These are phyloP conservation scores for Zasmidium cellare DNA, from an alignment of 2,329 filamentous ascomycete species.

Conservation along the genomic window DNA sequence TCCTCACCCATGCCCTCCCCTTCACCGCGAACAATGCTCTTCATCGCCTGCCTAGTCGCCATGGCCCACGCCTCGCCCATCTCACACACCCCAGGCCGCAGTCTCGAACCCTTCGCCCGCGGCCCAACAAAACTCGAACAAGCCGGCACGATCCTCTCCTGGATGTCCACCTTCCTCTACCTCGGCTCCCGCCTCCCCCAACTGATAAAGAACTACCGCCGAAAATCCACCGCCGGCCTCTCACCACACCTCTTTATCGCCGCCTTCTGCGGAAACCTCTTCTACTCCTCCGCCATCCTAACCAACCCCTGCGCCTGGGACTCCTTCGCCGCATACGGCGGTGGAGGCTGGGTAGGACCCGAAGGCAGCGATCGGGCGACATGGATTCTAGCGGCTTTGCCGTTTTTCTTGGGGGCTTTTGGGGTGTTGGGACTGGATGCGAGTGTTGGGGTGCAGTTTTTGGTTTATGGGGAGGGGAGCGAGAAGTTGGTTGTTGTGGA, in stretches of 20 bases:
- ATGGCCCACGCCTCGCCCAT: constrained; percentile 41
- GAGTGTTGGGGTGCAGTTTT: constrained; percentile 63
- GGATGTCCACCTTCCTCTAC: constrained; percentile 58
- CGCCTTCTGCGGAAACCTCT: constrained; percentile 67
- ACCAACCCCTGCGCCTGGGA: constrained; percentile 65
- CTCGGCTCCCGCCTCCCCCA: constrained; percentile 63
- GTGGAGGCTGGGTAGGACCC: constrained; percentile 59
- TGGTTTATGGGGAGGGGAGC: constrained; percentile 54
- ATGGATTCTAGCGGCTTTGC: constrained; percentile 60
- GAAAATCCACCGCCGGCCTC: constrained; percentile 64
- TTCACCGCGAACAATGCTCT: constrained; percentile 48
- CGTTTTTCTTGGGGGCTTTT: constrained; percentile 67
- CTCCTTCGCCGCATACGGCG: constrained; percentile 55
- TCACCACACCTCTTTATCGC: constrained; percentile 64
- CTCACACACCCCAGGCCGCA: constrained; percentile 9
- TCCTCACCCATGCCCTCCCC: constrained; percentile 45
- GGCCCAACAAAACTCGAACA: constrained; percentile 39
- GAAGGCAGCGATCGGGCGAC: constrained; percentile 55
- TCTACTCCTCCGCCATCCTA: constrained; percentile 63
- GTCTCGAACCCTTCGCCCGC: constrained; percentile 18
- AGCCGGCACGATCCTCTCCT: constrained; percentile 55
- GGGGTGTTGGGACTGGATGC: constrained; percentile 64
- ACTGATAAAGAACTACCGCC: constrained; percentile 64
- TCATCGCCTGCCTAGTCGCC: constrained; percentile 48
- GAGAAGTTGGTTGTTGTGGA: constrained; percentile 51